Base-by-base conservation (phyloP, 2,329 filamentous ascomycete species). In the Zymoseptoria tritici region DNA sequence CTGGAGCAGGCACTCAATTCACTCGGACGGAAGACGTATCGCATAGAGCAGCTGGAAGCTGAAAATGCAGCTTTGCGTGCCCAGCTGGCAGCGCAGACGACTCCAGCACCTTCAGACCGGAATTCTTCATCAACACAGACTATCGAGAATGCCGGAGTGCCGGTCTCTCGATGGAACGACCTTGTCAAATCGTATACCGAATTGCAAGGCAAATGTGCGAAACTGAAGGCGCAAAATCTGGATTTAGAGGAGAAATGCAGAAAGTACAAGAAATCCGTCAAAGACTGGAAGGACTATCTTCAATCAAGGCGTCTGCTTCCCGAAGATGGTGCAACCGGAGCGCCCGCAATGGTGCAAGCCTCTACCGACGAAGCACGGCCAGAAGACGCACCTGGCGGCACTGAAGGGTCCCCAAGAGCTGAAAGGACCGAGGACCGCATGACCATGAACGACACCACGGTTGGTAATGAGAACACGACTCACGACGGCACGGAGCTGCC, bases 191-290 rank as follows among this genome's bases (percentile, higher is more conserved):
- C 21, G 5, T 49, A 11, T 5, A 8, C 29, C n/a, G 31, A 22
- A 4, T 46, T 71, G 53, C 29, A 62, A 11, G 62, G 68, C 11
- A 71, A 70, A 57, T 72, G 73, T 57, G 66, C 70, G 22, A 68
- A 73, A 16, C 61, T 78, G 13, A 36, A 63, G 49, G 54, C 58
- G 46, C 56, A 55, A 21, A 53, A 67, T 60, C 51, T 62, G 42
- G 54, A 61, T 57, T 49, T 73, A 71, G 52, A 74, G 69, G 21
- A 60, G 49, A 69, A 71, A 51, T 68, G 63, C 42, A 58, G 59
- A 52, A 69, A 74, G 2, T 75, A 76, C 67, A 78, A 78, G 57
- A 68, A 74, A 13, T 74, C 63, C 36, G 72, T 74, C 7, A 71
- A 68, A 50, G 57, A 64, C 52, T 72, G 70, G 69, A 66, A 70